phyloP scores from a whole-genome alignment of 202 grass and related monocot genomes.

The Brachypodium distachyon region DNA sequence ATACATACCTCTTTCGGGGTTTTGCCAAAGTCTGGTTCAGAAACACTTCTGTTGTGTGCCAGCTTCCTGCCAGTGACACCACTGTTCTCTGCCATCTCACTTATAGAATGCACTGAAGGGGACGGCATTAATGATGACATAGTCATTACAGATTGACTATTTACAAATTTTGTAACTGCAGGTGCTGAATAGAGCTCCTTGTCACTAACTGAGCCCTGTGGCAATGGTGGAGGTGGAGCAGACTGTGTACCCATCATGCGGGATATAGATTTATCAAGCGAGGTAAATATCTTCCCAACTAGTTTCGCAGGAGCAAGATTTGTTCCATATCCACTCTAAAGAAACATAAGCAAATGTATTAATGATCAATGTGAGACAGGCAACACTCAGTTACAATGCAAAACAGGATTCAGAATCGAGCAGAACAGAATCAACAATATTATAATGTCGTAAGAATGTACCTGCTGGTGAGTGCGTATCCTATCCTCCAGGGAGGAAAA shows the following conservation, averaged over 20 bases:
- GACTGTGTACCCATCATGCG: constrained; percentile 91
- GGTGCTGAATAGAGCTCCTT: constrained; percentile 33
- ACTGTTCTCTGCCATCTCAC: constrained; percentile 49
- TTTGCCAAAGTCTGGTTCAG: constrained; percentile 86
- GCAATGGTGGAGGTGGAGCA: constrained; percentile 61
- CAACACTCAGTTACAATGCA: background rate
- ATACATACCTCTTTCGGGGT: constrained; percentile 65
- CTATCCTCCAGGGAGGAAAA: constrained; percentile 88
- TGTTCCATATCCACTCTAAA: constrained; percentile 82
- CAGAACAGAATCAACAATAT: constrained; percentile 1
- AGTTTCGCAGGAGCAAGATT: constrained; percentile 80
- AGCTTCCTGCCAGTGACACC: constrained; percentile 41
- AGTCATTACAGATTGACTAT: constrained; percentile 79
- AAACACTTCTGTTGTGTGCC: constrained; percentile 88
- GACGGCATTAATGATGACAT: constrained; percentile 84
- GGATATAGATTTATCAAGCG: constrained; percentile 82
- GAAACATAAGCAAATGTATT: background rate
- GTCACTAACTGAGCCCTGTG: constrained; percentile 56
- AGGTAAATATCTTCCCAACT: constrained; percentile 84
- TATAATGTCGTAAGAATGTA: constrained; percentile 10
- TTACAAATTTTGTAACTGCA: constrained; percentile 59
- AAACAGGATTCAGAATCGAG: background rate
- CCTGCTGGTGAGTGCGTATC: constrained; percentile 64
- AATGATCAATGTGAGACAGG: background rate
- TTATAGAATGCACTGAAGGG: constrained; percentile 66